Conservation (phyloP, 164 flowering plant species). For the Umbellularia californica region DNA sequence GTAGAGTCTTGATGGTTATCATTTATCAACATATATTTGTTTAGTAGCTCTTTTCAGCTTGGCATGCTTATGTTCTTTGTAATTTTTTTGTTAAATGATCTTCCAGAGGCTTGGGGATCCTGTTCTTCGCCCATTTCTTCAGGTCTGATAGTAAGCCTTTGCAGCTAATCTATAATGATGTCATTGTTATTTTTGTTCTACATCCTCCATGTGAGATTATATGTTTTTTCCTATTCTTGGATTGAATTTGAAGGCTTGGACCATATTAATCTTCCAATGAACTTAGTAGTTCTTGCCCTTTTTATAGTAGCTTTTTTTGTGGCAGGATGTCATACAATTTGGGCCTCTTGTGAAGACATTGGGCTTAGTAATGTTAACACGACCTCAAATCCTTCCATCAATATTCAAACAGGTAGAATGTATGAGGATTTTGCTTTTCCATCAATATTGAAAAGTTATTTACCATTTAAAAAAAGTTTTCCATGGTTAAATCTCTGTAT, state of each 20-base stretch:
- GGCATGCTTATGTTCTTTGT: neutral
- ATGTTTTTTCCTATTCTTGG: neutral
- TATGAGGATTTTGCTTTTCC: neutral
- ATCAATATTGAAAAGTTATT: no score
- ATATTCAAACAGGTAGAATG: conserved; percentile 78
- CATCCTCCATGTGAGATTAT: neutral
- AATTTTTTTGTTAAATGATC: conserved; percentile 7
- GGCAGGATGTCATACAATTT: conserved; percentile 92
- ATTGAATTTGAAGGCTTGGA: neutral
- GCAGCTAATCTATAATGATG: neutral
- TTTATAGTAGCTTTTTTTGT: neutral
- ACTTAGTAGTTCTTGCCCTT: neutral
- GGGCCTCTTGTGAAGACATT: conserved; percentile 85
- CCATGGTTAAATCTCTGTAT: neutral
- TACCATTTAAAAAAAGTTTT: neutral
- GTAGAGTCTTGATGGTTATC: conserved; percentile 25
- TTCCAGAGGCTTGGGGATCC: conserved; percentile 85
- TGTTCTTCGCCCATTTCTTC: conserved; percentile 91
- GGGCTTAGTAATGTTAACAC: conserved; percentile 73
- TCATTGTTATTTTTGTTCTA: neutral
- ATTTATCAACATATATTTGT: neutral
- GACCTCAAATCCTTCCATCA: conserved; percentile 82
- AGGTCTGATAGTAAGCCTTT: conserved; percentile 37
- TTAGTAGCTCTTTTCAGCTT: neutral
- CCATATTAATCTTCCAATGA: neutral